Conservation (phyloP, 2,329 filamentous ascomycete species). For the Juglanconis sp. region DNA sequence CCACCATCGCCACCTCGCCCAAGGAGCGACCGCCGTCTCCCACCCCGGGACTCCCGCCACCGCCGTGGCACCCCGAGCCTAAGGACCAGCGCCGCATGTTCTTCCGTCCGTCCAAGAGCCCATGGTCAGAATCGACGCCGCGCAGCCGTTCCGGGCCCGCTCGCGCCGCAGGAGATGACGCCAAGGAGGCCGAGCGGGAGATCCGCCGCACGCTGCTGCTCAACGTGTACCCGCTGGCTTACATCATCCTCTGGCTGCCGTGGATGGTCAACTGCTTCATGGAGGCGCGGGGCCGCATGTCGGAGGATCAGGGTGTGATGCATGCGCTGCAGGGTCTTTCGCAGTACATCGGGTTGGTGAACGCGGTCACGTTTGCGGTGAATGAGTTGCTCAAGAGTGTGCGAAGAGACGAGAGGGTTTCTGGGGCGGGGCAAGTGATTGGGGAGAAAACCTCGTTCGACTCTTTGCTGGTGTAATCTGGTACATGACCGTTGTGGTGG, state of each 20-base stretch:
- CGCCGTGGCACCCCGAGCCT: not conserved
- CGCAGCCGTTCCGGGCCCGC: not conserved
- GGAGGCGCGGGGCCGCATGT: not conserved
- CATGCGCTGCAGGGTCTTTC: not conserved
- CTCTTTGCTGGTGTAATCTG: not conserved
- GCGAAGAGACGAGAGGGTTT: not conserved
- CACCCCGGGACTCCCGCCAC: not conserved
- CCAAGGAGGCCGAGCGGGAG: not conserved
- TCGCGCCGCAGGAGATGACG: not conserved
- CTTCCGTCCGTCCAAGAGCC: not conserved
- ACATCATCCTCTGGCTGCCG: slow-evolving; percentile 3
- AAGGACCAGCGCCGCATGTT: not conserved
- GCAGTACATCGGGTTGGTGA: slow-evolving; percentile 9
- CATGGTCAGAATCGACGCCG: not conserved
- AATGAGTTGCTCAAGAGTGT: not conserved
- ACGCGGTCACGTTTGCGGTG: slow-evolving; percentile 4
- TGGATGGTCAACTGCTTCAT: slow-evolving; percentile 4
- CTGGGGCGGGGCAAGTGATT: not conserved
- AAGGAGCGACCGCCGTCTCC: not conserved
- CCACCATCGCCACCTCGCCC: not conserved
- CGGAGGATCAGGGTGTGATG: not conserved
- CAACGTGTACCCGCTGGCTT: slow-evolving; percentile 4
- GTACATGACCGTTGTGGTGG: not conserved
- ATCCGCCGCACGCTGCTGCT: slow-evolving; percentile 1
- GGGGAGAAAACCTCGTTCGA: not conserved